Conservation (phyloP, 78 protist species). For the Dictyostelium capitatum region DNA sequence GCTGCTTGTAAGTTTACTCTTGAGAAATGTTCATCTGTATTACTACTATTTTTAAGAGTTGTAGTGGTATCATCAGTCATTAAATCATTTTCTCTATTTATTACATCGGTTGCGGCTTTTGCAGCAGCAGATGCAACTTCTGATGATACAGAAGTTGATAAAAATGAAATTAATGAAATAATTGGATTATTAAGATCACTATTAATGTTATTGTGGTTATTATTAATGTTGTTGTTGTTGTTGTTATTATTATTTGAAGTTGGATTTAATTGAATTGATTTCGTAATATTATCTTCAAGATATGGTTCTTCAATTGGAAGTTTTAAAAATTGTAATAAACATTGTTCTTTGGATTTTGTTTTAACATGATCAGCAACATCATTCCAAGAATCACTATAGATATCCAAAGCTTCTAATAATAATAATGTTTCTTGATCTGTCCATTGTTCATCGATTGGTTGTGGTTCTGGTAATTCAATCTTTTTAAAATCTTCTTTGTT, state of each 20-base stretch:
- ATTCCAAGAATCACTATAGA: constrained; percentile 76
- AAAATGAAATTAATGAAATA: constrained; percentile 34
- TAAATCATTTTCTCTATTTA: background rate
- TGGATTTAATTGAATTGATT: constrained; percentile 4
- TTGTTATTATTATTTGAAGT: background rate
- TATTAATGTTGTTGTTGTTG: constrained; percentile 29
- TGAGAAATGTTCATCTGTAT: background rate
- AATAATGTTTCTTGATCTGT: constrained; percentile 87
- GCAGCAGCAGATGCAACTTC: constrained; percentile 13
- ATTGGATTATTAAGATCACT: constrained; percentile 9
- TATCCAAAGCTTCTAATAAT: constrained; percentile 83
- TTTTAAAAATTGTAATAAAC: constrained; percentile 83
- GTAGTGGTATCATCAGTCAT: background rate
- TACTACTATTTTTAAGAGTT: background rate
- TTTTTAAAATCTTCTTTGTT: background rate
- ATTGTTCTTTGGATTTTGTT: constrained; percentile 87
- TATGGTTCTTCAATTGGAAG: constrained; percentile 88
- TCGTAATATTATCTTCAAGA: constrained; percentile 72
- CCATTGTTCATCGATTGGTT: constrained; percentile 54
- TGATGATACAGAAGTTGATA: constrained; percentile 6
- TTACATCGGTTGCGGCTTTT: constrained; percentile 37
- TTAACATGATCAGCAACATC: constrained; percentile 82
- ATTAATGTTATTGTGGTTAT: background rate
- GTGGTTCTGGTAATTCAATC: constrained; percentile 31
- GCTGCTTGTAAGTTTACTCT: constrained; percentile 36